Conservation (phyloP, 768 basidiomycete species). For the Podaxis rugospora region DNA sequence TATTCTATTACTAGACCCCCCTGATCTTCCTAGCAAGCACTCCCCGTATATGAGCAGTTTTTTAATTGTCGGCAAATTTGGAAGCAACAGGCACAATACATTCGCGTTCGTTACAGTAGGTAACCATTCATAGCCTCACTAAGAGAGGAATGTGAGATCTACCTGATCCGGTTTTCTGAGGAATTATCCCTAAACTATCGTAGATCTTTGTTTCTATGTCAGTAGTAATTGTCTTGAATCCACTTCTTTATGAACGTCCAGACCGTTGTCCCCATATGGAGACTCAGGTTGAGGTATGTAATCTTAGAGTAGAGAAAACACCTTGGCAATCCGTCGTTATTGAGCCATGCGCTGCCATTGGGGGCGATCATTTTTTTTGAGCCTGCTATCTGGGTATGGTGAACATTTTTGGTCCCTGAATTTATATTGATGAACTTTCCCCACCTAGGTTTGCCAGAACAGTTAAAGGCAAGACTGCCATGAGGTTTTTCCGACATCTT, state of each 20-base stretch:
- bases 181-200: not conserved
- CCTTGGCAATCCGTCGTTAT: constrained; percentile 5
- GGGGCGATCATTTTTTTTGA: constrained; percentile 5
- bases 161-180: constrained; percentile 3
- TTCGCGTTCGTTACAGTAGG: constrained; percentile 1
- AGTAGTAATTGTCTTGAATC: not conserved
- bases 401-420: constrained; percentile 1
- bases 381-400: not conserved
- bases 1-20: not conserved
- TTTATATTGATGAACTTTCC: constrained; percentile 9
- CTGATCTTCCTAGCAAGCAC: not conserved
- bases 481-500: constrained; percentile 28
- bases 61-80: not conserved
- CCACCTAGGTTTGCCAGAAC: constrained; percentile 19
- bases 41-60: not conserved
- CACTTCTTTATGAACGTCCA: not conserved
- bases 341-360: not conserved
- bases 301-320: not conserved
- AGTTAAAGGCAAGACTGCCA: constrained; percentile 36
- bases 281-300: not conserved
- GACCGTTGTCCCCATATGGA: constrained; percentile 3
- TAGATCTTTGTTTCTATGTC: constrained; percentile 6
- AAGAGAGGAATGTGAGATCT: constrained; percentile 8
- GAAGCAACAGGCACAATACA: constrained; percentile 6
- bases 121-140: constrained; percentile 4